Evolutionary conservation across 202 grass and related monocot genomes (phyloP), one percentile per base, ranked within the genome.

Genomic region (Dendrocalamus latiflorus): DNA sequence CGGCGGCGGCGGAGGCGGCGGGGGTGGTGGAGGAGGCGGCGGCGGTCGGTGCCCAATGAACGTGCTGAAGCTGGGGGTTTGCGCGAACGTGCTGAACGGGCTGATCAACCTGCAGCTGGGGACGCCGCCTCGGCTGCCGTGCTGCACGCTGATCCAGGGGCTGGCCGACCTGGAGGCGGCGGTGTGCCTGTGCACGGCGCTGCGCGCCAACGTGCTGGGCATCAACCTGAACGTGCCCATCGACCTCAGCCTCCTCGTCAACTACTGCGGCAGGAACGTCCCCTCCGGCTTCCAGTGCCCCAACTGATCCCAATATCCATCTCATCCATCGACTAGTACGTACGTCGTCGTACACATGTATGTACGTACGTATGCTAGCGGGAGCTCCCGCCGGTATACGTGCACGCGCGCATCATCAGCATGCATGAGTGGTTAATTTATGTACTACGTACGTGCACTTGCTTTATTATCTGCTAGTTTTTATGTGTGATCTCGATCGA

Each of bases 211-310:
- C 85, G 47, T 94, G 5, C 87, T 94, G 4, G 92, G 90, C 41
- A 92, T 94, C 87, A 90, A 78, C 83, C 87, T 94, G 39, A 90
- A 94, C 84, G 2, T 94, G 1, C 90, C 90, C 39, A 87, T 91
- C 84, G 64, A 91, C 76, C 93, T 95, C 59, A 91, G 77, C 86
- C 84, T 95, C 66, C 86, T 95, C 79, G 39, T 95, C 76, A 95
- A 95, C 82, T 95, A 92, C 90, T 95, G 93, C 34, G 88, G 93
- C 73, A 67, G 87, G 68, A 21, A 26, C 10, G 80, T 89, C 6
- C 93, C 93, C 2, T 6, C 38, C 1, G 93, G 88, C 0, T 95
- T 95, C 83, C 93, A 92, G 88, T 95, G 93, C 79, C 22, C 20
- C 48, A 73, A n/a, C n/a, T 15, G 1, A 11, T n/a, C 48, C n/a